Evolutionary conservation across 164 flowering plant genomes (phyloP).

Genomic region (Chloranthus sessilifolius): DNA sequence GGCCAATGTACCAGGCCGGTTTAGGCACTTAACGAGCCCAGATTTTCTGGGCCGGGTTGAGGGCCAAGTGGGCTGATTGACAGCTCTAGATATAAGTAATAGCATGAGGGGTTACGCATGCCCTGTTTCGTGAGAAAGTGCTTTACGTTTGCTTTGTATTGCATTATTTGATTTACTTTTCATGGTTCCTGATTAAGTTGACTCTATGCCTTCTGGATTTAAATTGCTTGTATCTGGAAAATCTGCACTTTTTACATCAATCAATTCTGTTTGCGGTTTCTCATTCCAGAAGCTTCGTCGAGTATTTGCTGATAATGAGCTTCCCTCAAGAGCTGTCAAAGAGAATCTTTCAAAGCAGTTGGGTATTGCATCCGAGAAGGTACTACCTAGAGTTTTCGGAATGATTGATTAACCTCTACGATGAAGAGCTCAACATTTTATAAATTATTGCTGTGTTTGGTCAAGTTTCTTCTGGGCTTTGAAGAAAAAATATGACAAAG

Average conservation of each 20-base stretch:
- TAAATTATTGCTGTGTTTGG: too few relatives aligned
- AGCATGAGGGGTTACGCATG: too few relatives aligned
- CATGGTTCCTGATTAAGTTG: too few relatives aligned
- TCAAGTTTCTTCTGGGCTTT: too few relatives aligned
- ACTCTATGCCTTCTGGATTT: background rate
- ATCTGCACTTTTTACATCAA: conserved; percentile 3
- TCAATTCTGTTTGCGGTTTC: conserved; percentile 2
- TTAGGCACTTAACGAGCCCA: too few relatives aligned
- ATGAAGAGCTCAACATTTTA: background rate
- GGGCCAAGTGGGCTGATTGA: too few relatives aligned
- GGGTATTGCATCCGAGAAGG: conserved; percentile 82
- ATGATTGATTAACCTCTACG: background rate
- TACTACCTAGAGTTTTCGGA: conserved; percentile 19
- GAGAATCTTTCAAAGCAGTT: conserved; percentile 70
- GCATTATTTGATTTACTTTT: too few relatives aligned
- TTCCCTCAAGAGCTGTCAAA: conserved; percentile 69
- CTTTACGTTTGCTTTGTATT: too few relatives aligned
- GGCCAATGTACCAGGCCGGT: too few relatives aligned
- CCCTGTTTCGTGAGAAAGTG: too few relatives aligned
- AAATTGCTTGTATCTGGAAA: background rate
- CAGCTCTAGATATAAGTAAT: too few relatives aligned
- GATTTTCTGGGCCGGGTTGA: too few relatives aligned
- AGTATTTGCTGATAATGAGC: conserved; percentile 87
- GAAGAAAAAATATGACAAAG: background rate
- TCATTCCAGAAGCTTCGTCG: conserved; percentile 69